These are phyloP conservation scores for Gloeopeniophorella convolvens DNA, from an alignment of 768 basidiomycete genomes.

Conservation along the genomic window DNA sequence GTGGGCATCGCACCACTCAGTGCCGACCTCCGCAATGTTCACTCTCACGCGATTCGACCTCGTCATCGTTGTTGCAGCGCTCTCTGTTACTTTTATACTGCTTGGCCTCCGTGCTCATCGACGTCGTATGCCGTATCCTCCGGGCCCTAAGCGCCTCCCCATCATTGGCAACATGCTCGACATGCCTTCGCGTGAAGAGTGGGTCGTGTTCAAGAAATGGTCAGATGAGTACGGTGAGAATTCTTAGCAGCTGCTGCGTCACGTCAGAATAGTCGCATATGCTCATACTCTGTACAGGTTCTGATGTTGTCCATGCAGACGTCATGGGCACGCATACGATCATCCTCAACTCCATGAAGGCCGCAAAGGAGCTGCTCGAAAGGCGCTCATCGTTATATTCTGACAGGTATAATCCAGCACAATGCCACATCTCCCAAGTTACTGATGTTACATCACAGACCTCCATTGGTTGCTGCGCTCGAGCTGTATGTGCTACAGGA, in stretches of 20 bases:
- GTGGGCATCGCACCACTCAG: too few relatives aligned
- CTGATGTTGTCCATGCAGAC: conserved; percentile 20
- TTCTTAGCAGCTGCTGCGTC: too few relatives aligned
- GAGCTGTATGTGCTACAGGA: neutral
- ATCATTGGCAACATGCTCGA: conserved; percentile 11
- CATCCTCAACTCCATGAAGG: conserved; percentile 32
- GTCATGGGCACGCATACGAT: conserved; percentile 13
- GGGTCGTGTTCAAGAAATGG: conserved; percentile 2
- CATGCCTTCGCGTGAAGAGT: neutral
- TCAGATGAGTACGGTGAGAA: neutral
- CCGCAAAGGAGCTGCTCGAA: conserved; percentile 6
- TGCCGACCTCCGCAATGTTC: too few relatives aligned
- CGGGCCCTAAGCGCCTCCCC: conserved; percentile 11
- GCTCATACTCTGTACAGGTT: neutral
- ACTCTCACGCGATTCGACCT: too few relatives aligned
- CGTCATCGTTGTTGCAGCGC: too few relatives aligned
- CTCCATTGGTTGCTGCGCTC: neutral
- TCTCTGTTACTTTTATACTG: too few relatives aligned
- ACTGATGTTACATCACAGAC: too few relatives aligned
- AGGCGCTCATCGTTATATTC: conserved; percentile 4
- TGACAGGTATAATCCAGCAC: neutral
- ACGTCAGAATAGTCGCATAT: neutral
- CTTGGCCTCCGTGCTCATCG: neutral
- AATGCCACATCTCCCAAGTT: too few relatives aligned
- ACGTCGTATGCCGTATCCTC: conserved; percentile 2